Conservation (phyloP, 2,329 filamentous ascomycete genomes). For the Aureobasidium sp. region DNA sequence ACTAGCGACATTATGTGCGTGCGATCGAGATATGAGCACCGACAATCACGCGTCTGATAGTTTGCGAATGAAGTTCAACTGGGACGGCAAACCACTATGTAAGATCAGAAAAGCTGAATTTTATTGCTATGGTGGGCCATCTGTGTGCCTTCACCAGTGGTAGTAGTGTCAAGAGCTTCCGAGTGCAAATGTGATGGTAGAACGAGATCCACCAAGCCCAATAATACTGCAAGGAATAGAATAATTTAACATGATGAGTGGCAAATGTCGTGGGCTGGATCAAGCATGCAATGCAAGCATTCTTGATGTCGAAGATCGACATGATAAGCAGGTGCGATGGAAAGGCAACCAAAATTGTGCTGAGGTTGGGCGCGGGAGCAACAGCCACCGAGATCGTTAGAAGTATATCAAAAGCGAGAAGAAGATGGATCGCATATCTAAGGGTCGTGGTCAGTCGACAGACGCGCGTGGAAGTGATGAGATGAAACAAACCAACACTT, state of each 20-base stretch:
- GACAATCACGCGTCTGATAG: background rate
- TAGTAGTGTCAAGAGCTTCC: background rate
- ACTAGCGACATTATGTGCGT: background rate
- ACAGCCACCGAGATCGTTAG: background rate
- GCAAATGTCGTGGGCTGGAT: background rate
- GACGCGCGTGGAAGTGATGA: background rate
- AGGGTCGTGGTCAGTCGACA: background rate
- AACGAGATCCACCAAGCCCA: background rate
- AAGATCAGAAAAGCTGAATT: background rate
- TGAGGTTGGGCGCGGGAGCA: background rate
- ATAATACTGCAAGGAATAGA: background rate
- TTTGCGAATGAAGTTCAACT: background rate
- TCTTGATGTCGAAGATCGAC: background rate
- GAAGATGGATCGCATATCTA: background rate
- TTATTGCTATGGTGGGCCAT: background rate
- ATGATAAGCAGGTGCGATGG: background rate
- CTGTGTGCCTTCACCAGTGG: background rate
- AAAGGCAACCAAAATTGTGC: background rate
- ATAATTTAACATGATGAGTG: background rate
- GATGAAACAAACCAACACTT: background rate
- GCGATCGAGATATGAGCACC: background rate
- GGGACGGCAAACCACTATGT: background rate
- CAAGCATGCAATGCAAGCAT: background rate
- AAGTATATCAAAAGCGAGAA: background rate
- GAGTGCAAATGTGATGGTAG: background rate